Conservation (phyloP, 2,329 filamentous ascomycete genomes). For the Venturia asperata region DNA sequence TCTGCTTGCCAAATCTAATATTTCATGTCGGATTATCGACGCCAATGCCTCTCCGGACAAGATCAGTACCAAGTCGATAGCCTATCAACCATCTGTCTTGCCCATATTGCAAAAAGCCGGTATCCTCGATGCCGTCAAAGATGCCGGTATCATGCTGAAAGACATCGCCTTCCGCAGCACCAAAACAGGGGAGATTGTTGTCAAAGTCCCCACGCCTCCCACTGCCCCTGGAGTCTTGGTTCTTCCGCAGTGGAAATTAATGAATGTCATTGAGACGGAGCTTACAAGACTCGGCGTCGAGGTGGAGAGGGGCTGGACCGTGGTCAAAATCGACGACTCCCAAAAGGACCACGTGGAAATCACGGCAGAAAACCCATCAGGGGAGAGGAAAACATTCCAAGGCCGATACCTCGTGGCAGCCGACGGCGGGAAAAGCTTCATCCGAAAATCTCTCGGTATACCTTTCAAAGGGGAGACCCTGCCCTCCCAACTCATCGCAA, state of each 20-base stretch:
- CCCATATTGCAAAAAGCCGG: constrained; percentile 33
- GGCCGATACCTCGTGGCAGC: constrained; percentile 45
- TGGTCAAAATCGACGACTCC: neutral
- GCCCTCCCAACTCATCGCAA: constrained; percentile 48
- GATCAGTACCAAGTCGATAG: neutral
- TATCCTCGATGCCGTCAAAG: constrained; percentile 27
- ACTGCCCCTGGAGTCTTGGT: neutral
- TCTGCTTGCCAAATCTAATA: constrained; percentile 31
- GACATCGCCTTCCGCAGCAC: constrained; percentile 1
- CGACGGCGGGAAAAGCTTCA: constrained; percentile 46
- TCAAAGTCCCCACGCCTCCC: neutral
- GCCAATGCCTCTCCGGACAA: constrained; percentile 18
- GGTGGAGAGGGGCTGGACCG: constrained; percentile 2
- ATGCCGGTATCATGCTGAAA: neutral
- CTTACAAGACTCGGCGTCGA: neutral
- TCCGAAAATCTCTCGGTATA: constrained; percentile 41
- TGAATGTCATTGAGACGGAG: neutral
- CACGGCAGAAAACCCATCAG: neutral
- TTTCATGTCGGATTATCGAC: constrained; percentile 32
- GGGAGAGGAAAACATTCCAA: constrained; percentile 23
- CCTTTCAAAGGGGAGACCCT: constrained; percentile 44
- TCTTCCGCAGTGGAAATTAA: constrained; percentile 1
- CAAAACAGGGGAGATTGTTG: neutral
- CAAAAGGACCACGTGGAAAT: neutral
- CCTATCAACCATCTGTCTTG: constrained; percentile 1